Evolutionary conservation across 2,329 filamentous ascomycete genomes (phyloP).

Genomic region (Xylariaceae sp.): DNA sequence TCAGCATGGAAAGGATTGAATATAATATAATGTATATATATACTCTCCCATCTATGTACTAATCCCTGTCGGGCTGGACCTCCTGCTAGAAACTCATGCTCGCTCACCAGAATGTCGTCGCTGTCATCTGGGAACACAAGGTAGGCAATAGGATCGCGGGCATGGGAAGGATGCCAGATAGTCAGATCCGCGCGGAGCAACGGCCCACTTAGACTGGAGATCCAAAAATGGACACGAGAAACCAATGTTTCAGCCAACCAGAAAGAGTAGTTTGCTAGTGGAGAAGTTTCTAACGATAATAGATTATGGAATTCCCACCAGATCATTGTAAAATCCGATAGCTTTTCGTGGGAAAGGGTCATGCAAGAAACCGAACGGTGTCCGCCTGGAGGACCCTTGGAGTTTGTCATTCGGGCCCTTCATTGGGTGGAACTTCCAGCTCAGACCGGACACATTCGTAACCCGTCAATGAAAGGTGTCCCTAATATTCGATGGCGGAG

Average conservation of each 20-base stretch:
- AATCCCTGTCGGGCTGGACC: conserved; percentile 1
- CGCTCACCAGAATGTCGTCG: background rate
- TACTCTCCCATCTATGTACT: background rate
- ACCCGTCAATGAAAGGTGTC: too few species aligned
- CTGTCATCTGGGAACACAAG: conserved; percentile 5
- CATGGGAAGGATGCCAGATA: conserved; percentile 4
- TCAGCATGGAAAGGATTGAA: conserved; percentile 9
- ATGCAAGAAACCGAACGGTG: too few species aligned
- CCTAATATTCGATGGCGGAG: too few species aligned
- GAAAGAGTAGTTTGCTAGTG: conserved; percentile 14
- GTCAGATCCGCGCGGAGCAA: conserved; percentile 19
- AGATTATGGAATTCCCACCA: conserved; percentile 1
- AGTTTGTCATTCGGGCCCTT: background rate
- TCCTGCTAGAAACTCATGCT: background rate
- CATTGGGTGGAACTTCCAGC: background rate
- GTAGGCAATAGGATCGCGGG: conserved; percentile 17
- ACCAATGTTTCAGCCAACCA: conserved; percentile 40
- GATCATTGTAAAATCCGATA: conserved; percentile 1
- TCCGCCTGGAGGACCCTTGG: too few species aligned
- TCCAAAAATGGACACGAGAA: conserved; percentile 45
- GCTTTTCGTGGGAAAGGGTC: too few species aligned
- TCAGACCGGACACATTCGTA: too few species aligned
- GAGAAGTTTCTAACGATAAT: conserved; percentile 11
- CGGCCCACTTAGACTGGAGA: conserved; percentile 23
- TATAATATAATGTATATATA: background rate